A percentile compares a stretch with the other conserved stretches of the same genome.
phyloP scores from a whole-genome alignment of 768 basidiomycete genomes.

The Trametes cinnabarina region DNA sequence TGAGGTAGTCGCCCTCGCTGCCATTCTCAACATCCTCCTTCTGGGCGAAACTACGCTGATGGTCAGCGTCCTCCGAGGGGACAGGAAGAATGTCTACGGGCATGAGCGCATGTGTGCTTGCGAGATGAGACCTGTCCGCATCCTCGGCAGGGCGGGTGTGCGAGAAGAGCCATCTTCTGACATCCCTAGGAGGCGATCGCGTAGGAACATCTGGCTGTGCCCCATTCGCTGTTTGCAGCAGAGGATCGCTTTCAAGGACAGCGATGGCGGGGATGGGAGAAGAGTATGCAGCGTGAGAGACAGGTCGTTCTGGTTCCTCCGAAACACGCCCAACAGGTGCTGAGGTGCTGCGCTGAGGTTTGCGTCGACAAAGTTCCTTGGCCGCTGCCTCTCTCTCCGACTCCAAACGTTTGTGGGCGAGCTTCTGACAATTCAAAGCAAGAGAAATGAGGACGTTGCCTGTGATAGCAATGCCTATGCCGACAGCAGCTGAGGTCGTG shows the following conservation, averaged over 20 bases:
- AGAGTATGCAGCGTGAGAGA: not conserved
- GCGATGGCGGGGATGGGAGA: slow-evolving; percentile 3
- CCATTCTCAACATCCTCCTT: slow-evolving; percentile 28
- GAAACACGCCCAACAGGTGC: not conserved
- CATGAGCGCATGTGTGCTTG: slow-evolving; percentile 19
- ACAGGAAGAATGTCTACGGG: slow-evolving; percentile 19
- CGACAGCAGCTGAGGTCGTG: slow-evolving; percentile 58
- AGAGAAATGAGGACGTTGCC: slow-evolving; percentile 89
- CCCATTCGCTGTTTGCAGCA: slow-evolving; percentile 5
- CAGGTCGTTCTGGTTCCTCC: not conserved
- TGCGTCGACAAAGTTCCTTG: not conserved
- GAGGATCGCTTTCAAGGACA: slow-evolving; percentile 21
- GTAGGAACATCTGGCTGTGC: not conserved
- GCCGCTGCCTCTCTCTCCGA: slow-evolving; percentile 25
- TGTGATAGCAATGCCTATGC: slow-evolving; percentile 77
- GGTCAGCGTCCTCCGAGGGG: not conserved
- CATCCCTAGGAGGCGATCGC: not conserved
- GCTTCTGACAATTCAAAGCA: slow-evolving; percentile 90
- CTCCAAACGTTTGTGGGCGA: slow-evolving; percentile 76
- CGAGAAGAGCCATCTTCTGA: slow-evolving; percentile 13
- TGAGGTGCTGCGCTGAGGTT: slow-evolving; percentile 1
- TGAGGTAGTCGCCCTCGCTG: slow-evolving; percentile 74
- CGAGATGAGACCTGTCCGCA: slow-evolving; percentile 16
- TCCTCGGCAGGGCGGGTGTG: slow-evolving; percentile 2
- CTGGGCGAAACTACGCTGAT: not conserved